Base-by-base conservation (phyloP, 768 basidiomycete species). In the Favolaschia claudopus region DNA sequence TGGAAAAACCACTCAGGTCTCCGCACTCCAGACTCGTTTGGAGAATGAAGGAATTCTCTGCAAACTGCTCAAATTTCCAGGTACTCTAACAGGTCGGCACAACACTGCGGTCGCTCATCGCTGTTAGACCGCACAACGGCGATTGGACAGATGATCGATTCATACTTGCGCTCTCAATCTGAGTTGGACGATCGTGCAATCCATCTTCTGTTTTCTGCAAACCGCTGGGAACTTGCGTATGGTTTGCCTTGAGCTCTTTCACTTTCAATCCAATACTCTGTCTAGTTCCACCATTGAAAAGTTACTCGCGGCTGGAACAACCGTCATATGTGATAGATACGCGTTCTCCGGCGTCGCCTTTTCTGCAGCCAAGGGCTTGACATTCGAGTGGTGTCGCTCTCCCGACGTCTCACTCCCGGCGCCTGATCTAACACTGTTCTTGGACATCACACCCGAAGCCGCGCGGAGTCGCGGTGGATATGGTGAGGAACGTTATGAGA, bases 281-380 rank as follows among this genome's bases (percentile, higher is more conserved):
- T 63, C 31, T 59, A 90, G 92, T 24, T 72, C 87, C 3, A 79
- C 78, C 0, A 94, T 98, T 47, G 78, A 85, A 55, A 67, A 74
- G 6, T 76, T 85, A 22, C 79, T 97, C 3, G 72, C 72, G 0
- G 68, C 77, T 0, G 94, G 95, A 0, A 90, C 86, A 4, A 84
- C 85, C 0, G 78, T 99, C 69, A 75, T 99, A 40, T 94, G 92
- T 68, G 96, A 99, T 72, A 84, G 97, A 38, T 99, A 99, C 71
- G 93, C 95, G 1, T 99, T 98, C 75, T 99, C 96, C 3, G 96
- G 96, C 0, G 89, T 95, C 63, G 95, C 94, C 2, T 99, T 98
- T 72, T 89, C 89, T 14, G 82, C 84, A 1, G 79, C 88, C 17
- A 89, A 90, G 64, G 79, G 80, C 12, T 82, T 96, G 45, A 78